phyloP scores from a whole-genome alignment of 306 rosid species.

The Dalbergia oliveri region DNA sequence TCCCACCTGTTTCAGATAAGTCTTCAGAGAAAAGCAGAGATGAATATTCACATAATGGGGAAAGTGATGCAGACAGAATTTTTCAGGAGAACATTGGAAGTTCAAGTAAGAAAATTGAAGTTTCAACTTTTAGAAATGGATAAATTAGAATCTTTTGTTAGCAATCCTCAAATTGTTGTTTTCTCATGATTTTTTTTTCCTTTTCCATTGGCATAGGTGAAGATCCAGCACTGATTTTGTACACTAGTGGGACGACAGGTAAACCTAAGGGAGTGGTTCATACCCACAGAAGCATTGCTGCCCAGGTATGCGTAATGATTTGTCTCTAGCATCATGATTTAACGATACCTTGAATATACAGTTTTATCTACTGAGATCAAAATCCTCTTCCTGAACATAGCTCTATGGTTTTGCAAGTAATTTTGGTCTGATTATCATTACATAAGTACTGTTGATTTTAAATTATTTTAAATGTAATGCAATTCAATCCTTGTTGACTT shows the following conservation, averaged over 20 bases:
- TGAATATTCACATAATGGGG: slow-evolving; percentile 55
- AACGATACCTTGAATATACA: slow-evolving; percentile 25
- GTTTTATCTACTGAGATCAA: slow-evolving; percentile 12
- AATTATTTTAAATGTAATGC: slow-evolving; percentile 26
- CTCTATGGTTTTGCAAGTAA: slow-evolving; percentile 18
- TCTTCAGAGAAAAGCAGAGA: slow-evolving; percentile 52
- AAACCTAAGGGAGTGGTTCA: slow-evolving; percentile 99
- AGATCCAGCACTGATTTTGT: slow-evolving; percentile 87
- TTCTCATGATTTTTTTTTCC: slow-evolving; percentile 39
- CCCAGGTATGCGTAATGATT: slow-evolving; percentile 68
- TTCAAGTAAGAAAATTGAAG: slow-evolving; percentile 59
- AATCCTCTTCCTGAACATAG: slow-evolving; percentile 32
- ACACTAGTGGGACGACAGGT: slow-evolving; percentile 98
- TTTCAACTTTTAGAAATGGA: slow-evolving; percentile 34
- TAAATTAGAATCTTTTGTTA: not conserved
- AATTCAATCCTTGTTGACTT: slow-evolving; percentile 4
- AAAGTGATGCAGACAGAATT: slow-evolving; percentile 52
- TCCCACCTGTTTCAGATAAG: slow-evolving; percentile 70
- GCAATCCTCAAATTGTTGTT: slow-evolving; percentile 25
- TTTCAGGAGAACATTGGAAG: slow-evolving; percentile 51
- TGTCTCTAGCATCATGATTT: slow-evolving; percentile 33
- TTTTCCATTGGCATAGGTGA: slow-evolving; percentile 66
- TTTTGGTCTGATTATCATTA: slow-evolving; percentile 23
- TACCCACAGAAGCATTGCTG: slow-evolving; percentile 80
- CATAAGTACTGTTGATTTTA: slow-evolving; percentile 5